phyloP scores from a whole-genome alignment of 208 protist species.

The Phytomonas sp. region DNA sequence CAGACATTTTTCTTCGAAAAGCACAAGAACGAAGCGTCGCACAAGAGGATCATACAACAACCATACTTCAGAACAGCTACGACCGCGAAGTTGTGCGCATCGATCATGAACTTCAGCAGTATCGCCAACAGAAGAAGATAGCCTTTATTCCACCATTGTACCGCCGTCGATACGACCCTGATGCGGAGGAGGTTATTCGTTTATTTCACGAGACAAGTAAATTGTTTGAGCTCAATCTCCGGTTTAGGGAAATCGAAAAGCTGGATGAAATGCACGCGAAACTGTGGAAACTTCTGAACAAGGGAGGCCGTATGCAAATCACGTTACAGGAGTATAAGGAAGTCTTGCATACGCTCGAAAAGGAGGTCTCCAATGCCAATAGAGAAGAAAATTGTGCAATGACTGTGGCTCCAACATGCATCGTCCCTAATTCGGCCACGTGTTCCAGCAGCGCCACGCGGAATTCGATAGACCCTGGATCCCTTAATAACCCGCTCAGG shows the following conservation, averaged over 20 bases:
- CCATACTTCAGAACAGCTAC: neutral
- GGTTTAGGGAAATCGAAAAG: slow-evolving; percentile 70
- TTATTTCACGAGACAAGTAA: slow-evolving; percentile 53
- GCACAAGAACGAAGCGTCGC: neutral
- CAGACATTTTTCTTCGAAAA: neutral
- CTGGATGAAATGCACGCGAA: slow-evolving; percentile 68
- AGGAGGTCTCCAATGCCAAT: slow-evolving; percentile 13
- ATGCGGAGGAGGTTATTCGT: slow-evolving; percentile 39
- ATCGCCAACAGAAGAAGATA: slow-evolving; percentile 9
- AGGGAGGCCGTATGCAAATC: slow-evolving; percentile 31
- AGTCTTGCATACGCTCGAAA: slow-evolving; percentile 41
- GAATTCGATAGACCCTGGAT: neutral
- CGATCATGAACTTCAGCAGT: slow-evolving; percentile 24
- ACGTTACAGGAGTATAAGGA: slow-evolving; percentile 51
- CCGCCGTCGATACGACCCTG: slow-evolving; percentile 33
- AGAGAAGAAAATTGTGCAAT: slow-evolving; percentile 4
- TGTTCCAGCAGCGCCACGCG: neutral
- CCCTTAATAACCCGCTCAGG: neutral
- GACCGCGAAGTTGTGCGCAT: slow-evolving; percentile 36
- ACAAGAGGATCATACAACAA: slow-evolving; percentile 10
- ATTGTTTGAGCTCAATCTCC: slow-evolving; percentile 69
- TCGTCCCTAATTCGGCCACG: neutral
- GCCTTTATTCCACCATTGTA: slow-evolving; percentile 59
- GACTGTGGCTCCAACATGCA: neutral
- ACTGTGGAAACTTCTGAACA: slow-evolving; percentile 59